Evolutionary conservation across 2,329 filamentous ascomycete species (phyloP).

Genomic region (Fusarium tupiense): DNA sequence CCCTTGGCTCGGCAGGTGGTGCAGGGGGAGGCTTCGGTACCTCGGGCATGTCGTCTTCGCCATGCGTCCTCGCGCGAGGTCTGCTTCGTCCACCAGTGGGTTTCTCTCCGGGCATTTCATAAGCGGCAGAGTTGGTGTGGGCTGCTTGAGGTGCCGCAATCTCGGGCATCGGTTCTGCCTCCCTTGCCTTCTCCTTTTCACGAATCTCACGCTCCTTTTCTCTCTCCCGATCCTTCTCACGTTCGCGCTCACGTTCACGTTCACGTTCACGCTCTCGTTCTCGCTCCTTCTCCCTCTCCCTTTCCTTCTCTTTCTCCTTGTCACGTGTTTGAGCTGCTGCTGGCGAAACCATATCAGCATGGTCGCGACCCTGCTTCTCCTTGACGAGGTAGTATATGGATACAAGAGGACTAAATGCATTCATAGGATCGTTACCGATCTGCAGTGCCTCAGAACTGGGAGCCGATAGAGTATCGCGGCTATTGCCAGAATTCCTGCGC

Average conservation of each 20-base stretch:
- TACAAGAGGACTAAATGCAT: constrained; percentile 90
- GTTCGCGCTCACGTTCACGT: constrained; percentile 47
- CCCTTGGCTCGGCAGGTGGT: constrained; percentile 62
- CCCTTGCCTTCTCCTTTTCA: constrained; percentile 48
- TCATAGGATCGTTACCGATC: constrained; percentile 85
- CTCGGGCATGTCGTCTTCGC: constrained; percentile 88
- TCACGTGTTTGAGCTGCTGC: constrained; percentile 56
- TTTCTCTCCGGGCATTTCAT: constrained; percentile 90
- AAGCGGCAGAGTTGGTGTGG: constrained; percentile 84
- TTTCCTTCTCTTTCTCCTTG: constrained; percentile 46
- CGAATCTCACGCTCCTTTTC: constrained; percentile 34
- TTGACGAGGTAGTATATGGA: constrained; percentile 97
- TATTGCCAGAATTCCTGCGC: constrained; percentile 86
- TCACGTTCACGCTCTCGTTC: constrained; percentile 16
- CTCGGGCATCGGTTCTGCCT: constrained; percentile 70
- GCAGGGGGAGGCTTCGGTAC: constrained; percentile 46
- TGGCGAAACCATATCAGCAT: constrained; percentile 52
- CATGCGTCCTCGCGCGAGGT: constrained; percentile 89
- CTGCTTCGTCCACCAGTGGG: constrained; percentile 84
- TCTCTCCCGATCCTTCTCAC: constrained; percentile 25
- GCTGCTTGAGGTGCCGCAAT: constrained; percentile 85
- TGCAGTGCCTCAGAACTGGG: constrained; percentile 89
- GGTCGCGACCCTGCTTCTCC: constrained; percentile 90
- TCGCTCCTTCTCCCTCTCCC: constrained; percentile 42
- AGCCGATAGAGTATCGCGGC: constrained; percentile 84